Evolutionary conservation across 345 rosid genomes (phyloP).

Genomic region (Gossypium arboreum): DNA sequence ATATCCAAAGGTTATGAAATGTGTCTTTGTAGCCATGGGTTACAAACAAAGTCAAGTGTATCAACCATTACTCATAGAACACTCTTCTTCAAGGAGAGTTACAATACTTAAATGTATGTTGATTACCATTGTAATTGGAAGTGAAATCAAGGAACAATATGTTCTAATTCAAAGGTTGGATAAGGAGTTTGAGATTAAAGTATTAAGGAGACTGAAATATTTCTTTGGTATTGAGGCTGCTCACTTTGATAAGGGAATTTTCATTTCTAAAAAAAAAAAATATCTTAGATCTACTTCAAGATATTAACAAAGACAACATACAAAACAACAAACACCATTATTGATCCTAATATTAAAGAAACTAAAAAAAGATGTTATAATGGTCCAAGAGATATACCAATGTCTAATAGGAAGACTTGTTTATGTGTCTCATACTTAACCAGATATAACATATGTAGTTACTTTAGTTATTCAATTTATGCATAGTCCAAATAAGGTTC

Average conservation of each 20-base stretch:
- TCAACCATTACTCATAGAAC: too few species aligned
- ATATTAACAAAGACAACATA: not conserved
- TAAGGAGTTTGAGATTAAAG: not conserved
- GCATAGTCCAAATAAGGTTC: not conserved
- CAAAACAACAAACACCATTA: not conserved
- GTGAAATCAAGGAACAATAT: not conserved
- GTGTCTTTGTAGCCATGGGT: too few species aligned
- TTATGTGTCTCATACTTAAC: too few species aligned
- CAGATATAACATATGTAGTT: too few species aligned
- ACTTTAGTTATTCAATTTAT: not conserved
- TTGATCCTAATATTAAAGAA: not conserved
- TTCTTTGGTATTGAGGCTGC: not conserved
- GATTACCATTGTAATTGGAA: not conserved
- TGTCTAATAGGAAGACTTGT: not conserved
- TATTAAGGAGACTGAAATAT: too few species aligned
- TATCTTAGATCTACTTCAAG: not conserved
- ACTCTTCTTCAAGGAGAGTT: too few species aligned
- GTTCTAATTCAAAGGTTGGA: not conserved
- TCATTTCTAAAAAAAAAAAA: too few species aligned
- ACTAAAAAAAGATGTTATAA: not conserved
- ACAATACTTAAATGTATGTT: too few species aligned
- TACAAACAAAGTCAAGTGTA: too few species aligned
- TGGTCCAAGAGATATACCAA: not conserved
- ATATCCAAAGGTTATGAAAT: too few species aligned
- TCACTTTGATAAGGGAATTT: not conserved